These are phyloP conservation scores for Laburnicola sp. DNA, from an alignment of 2,329 filamentous ascomycete genomes.

Conservation along the genomic window DNA sequence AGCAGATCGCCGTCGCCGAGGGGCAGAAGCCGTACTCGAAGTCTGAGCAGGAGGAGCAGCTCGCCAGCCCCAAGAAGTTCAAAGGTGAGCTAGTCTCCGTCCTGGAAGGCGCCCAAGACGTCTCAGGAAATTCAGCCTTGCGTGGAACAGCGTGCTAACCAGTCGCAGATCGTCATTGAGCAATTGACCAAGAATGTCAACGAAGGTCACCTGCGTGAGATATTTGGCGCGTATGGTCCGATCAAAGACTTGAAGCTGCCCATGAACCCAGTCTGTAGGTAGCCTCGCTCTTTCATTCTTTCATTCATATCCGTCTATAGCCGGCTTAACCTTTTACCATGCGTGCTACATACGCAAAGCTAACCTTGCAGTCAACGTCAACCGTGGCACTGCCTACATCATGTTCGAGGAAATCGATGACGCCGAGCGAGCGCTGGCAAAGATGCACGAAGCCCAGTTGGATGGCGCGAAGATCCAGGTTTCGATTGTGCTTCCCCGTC, in stretches of 20 bases:
- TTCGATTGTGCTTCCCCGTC: conserved; percentile 81
- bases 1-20: conserved; percentile 29
- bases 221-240: conserved; percentile 84
- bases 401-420: conserved; percentile 75
- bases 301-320: too few species aligned
- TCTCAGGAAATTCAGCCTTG: conserved; percentile 7
- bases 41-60: conserved; percentile 37
- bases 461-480: conserved; percentile 83
- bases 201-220: conserved; percentile 83
- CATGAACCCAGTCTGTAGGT: conserved; percentile 80
- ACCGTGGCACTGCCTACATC: conserved; percentile 92
- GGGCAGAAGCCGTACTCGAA: conserved; percentile 40
- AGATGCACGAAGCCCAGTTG: conserved; percentile 97
- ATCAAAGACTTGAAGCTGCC: conserved; percentile 89
- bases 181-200: conserved; percentile 95
- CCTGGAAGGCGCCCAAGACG: not conserved
- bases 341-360: not conserved
- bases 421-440: conserved; percentile 84
- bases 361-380: conserved; percentile 69
- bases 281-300: too few species aligned
- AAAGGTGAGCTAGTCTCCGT: conserved; percentile 44
- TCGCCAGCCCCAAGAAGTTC: conserved; percentile 43
- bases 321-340: too few species aligned
- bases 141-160: conserved; percentile 9
- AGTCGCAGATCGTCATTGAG: conserved; percentile 82